Conservation (phyloP, 1,139 yeast genomes). For the Insectozyma bohioensis region DNA sequence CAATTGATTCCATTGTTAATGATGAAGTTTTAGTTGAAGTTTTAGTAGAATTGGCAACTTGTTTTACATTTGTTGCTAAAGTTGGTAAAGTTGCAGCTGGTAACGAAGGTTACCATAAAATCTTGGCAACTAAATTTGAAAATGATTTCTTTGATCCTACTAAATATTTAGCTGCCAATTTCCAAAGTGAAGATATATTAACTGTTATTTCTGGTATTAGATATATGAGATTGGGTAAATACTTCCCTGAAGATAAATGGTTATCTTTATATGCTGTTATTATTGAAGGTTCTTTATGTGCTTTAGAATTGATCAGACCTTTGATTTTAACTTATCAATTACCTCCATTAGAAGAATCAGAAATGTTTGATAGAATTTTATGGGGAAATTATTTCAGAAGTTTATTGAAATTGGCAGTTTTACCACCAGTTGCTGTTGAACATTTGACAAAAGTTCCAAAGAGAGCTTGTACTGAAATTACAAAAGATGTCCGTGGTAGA, state of each 20-base stretch:
- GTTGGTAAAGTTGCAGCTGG: constrained; percentile 51
- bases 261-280: constrained; percentile 63
- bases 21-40: constrained; percentile 74
- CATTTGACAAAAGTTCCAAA: constrained; percentile 71
- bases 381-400: constrained; percentile 70
- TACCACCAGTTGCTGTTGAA: constrained; percentile 60
- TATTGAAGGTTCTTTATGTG: constrained; percentile 57
- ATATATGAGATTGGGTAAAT: constrained; percentile 55
- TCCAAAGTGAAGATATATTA: constrained; percentile 43
- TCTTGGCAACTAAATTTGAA: constrained; percentile 26
- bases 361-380: constrained; percentile 49
- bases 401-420: constrained; percentile 51
- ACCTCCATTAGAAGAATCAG: constrained; percentile 52
- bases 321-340: constrained; percentile 53
- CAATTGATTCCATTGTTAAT: constrained; percentile 74
- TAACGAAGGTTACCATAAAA: constrained; percentile 37
- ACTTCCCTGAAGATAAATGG: constrained; percentile 70
- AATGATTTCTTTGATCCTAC: constrained; percentile 35
- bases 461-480: constrained; percentile 65
- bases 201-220: constrained; percentile 56
- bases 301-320: constrained; percentile 59
- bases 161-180: constrained; percentile 33
- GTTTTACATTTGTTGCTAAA: constrained; percentile 57
- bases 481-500: constrained; percentile 63
- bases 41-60: constrained; percentile 63